Percentiles rank a stretch among this genome's conserved stretches.
Conservation (phyloP, 768 basidiomycete genomes). For the Leccinum arenicola region DNA sequence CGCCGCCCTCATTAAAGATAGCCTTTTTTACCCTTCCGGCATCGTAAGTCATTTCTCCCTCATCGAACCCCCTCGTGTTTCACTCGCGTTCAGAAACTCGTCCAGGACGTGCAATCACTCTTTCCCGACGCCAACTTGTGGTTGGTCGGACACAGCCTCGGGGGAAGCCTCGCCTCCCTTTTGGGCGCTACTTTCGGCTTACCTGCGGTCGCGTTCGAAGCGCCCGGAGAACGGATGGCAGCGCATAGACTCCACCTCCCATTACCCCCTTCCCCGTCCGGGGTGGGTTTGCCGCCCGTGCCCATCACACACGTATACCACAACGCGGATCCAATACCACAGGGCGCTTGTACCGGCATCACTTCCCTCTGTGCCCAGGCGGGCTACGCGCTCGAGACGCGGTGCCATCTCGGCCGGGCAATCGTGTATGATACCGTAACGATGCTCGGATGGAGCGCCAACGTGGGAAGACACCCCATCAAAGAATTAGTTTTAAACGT, state of each 20-base stretch:
- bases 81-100: conserved; percentile 41
- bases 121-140: conserved; percentile 61
- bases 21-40: conserved; percentile 89
- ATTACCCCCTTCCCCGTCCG: conserved; percentile 36
- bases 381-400: conserved; percentile 63
- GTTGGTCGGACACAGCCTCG: conserved; percentile 62
- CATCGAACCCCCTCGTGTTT: not conserved
- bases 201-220: conserved; percentile 63
- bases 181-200: conserved; percentile 64
- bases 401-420: conserved; percentile 60
- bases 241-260: conserved; percentile 63
- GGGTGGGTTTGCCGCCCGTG: conserved; percentile 19
- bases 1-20: conserved; percentile 80
- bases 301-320: conserved; percentile 55
- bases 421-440: conserved; percentile 71
- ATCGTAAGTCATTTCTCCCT: conserved; percentile 49
- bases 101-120: conserved; percentile 52
- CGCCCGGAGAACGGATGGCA: conserved; percentile 62
- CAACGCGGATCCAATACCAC: conserved; percentile 71
- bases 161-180: conserved; percentile 62
- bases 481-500: conserved; percentile 52
- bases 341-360: conserved; percentile 51
- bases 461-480: conserved; percentile 55
- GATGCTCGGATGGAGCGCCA: conserved; percentile 57
- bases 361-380: conserved; percentile 54